Evolutionary conservation across 176 grass and related monocot genomes (phyloP), one percentile per base, ranked within the genome.

Genomic region (Aechmea fasciata): DNA sequence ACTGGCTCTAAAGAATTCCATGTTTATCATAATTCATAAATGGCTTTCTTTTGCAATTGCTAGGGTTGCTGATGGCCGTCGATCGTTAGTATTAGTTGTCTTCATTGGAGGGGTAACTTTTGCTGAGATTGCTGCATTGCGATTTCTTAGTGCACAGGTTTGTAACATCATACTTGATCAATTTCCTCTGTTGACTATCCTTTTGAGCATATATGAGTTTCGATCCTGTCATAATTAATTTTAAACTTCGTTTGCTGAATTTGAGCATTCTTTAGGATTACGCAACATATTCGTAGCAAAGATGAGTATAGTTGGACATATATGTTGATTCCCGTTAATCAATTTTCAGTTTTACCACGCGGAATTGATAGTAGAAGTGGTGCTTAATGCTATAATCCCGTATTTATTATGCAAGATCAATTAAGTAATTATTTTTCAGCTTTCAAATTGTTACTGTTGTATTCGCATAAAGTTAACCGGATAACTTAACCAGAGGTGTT

Each of bases 61-160:
- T 72, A 97, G 93, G 79, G 71, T 85, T 80, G 74, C 63, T 69
- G 83, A 85, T 50, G 78, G 89, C 71, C 83, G 81, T 50, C 83
- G 86, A 41, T 92, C 89, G 50, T 52, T 97, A 7, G 93, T 87
- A 68, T 81, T 97, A 49, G 89, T 97, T 75, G 79, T 90, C 54
- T 97, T 97, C 70, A 74, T 92, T 82, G 86, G 94, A 15, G 94
- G 89, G 14, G 79, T 90, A 61, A 92, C 94, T 80, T 97, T 85
- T 84, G 86, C 86, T 25, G 89, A 92, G 66, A 90, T 97, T 83
- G 86, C 89, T 90, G 89, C 94, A 14, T 79, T 97, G 70, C 81
- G 89, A 11, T 97, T 97, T 75, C 89, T 97, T 79, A 92, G 89
- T 80, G 82, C 87, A 19, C 94, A 97, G 84, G 94, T 97, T 85